These are phyloP conservation scores for Poa pratensis DNA, from an alignment of 176 grass and related monocot species.

Conservation along the genomic window DNA sequence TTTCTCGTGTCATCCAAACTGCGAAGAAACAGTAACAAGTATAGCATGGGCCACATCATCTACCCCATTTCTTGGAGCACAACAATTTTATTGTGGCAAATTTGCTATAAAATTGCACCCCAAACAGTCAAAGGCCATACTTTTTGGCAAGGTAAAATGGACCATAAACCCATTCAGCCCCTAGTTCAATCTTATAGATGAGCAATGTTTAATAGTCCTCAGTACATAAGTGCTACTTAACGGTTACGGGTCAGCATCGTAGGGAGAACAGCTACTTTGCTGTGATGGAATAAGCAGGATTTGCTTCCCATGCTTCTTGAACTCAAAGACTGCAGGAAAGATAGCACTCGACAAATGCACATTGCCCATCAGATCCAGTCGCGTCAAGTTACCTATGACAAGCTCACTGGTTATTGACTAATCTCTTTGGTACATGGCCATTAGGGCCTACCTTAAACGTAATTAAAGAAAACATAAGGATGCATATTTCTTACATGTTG, in stretches of 20 bases:
- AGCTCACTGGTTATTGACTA: background rate
- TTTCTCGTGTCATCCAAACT: background rate
- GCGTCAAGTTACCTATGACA: conserved; percentile 53
- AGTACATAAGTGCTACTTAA: conserved; percentile 1
- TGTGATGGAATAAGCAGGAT: conserved; percentile 44
- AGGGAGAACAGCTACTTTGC: conserved; percentile 19
- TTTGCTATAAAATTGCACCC: background rate
- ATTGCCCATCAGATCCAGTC: conserved; percentile 52
- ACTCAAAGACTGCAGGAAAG: conserved; percentile 43
- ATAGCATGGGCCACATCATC: background rate
- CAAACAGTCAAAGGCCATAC: background rate
- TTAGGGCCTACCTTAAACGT: background rate
- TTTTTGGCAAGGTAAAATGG: background rate
- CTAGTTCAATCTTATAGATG: background rate
- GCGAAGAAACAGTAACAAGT: background rate
- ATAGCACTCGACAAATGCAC: conserved; percentile 33
- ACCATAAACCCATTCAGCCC: background rate
- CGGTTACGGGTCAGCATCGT: conserved; percentile 57
- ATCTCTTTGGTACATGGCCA: background rate
- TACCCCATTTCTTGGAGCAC: background rate
- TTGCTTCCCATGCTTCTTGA: conserved; percentile 50
- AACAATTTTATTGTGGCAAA: background rate
- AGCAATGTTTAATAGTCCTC: conserved; percentile 3
- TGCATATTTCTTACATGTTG: conserved; percentile 38
- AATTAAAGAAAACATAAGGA: background rate